Base-by-base conservation (phyloP, 2,329 filamentous ascomycete genomes). In the Lecanicillium sp. region DNA sequence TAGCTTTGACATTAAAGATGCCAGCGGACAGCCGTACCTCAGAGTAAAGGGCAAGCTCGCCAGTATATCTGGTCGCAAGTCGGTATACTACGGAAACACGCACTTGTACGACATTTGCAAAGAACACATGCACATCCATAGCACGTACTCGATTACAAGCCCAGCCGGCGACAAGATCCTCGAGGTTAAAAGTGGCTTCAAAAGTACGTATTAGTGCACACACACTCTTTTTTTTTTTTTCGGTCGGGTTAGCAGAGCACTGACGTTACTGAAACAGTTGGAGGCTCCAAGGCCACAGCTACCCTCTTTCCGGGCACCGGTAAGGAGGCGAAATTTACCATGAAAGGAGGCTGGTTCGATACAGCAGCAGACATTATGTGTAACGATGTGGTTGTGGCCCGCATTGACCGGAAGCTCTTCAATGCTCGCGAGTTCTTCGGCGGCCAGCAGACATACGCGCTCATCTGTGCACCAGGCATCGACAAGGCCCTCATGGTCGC, bases 401-500 rank as follows among this genome's bases (percentile, higher is more conserved):
- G 63, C 31, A 79, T 86, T 49, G 61, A 72, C 42, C 71, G 80
- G 43, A 72, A 74, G 49, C 56, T 78, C 27, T 62, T 79, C 41
- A 80, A 71, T 46, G 65, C 63, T 25, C 63, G 76, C 22, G 69
- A 84, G 49, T 52, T 81, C 2, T 54, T 82, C 17, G 72, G 70
- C 29, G 73, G 69, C 9, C 69, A 80, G 59, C 78, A 84, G 59
- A 81, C 78, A 4, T 86, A 86, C 47, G 71, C 66, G 2, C 66
- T 86, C 5, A 68, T 67, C 1, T 68, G 85, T 5, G 79, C 79
- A 2, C 77, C 80, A 0, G 74, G 74, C 13, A 74, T 83, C 6
- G 81, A 87, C 50, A 68, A 82, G 58, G 72, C 77, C 4, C 51
- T 85, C 33, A 72, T 85, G 46, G 75, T 69, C 0, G 81, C 80